A percentile compares a stretch with the other conserved stretches of the same genome.
These are phyloP conservation scores for Clitopilus passeckerianus DNA, from an alignment of 768 basidiomycete genomes.

Conservation along the genomic window DNA sequence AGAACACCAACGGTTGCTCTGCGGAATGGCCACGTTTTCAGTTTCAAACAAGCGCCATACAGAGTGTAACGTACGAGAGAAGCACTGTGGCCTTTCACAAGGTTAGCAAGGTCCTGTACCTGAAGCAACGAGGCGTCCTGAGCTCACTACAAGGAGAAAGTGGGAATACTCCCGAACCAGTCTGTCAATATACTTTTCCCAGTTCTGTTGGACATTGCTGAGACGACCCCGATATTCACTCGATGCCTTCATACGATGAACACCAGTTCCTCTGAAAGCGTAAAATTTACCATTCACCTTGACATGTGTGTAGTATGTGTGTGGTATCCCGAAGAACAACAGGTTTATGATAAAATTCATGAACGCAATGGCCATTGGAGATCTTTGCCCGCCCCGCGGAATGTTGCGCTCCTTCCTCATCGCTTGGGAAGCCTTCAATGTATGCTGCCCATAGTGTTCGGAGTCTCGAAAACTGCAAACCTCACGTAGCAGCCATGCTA, in stretches of 20 bases:
- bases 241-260: slow-evolving; percentile 19
- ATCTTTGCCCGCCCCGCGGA: slow-evolving; percentile 5
- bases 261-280: not conserved
- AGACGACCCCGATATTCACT: slow-evolving; percentile 47
- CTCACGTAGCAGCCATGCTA: slow-evolving; percentile 48
- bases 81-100: slow-evolving; percentile 42
- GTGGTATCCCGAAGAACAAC: slow-evolving; percentile 49
- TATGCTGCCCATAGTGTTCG: slow-evolving; percentile 37
- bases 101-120: not conserved
- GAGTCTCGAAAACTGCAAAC: slow-evolving; percentile 45
- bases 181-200: slow-evolving; percentile 44
- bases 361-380: slow-evolving; percentile 14
- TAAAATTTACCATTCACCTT: slow-evolving; percentile 18
- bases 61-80: slow-evolving; percentile 34
- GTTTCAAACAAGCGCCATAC: not conserved
- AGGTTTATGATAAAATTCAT: slow-evolving; percentile 33
- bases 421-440: slow-evolving; percentile 23
- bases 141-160: slow-evolving; percentile 49
- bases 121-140: not conserved
- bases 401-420: slow-evolving; percentile 14
- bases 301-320: slow-evolving; percentile 45
- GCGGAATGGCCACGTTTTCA: not conserved
- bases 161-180: slow-evolving; percentile 52
- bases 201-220: slow-evolving; percentile 39
- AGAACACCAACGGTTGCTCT: slow-evolving; percentile 49